Conservation (phyloP, 352 stramenopile species). For the Globisporangium middletonii region DNA sequence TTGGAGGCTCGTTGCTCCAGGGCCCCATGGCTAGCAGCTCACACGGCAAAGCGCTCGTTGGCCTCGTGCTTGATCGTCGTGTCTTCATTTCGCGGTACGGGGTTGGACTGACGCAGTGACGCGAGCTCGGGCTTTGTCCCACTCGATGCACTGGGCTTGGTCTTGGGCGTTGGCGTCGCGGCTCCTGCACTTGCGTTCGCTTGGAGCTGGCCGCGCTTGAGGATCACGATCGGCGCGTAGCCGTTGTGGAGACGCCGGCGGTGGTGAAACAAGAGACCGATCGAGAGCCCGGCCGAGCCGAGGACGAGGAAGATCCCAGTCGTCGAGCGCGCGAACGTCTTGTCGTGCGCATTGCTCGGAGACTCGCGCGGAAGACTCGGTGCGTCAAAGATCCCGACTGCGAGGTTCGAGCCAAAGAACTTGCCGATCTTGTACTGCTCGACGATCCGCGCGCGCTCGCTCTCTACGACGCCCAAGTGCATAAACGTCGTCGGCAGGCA, state of each 20-base stretch:
- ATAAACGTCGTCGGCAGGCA: not conserved
- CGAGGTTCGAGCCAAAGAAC: constrained; percentile 59
- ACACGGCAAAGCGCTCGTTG: constrained; percentile 68
- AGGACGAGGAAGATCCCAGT: constrained; percentile 38
- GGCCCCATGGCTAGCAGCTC: constrained; percentile 2
- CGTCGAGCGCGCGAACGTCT: constrained; percentile 22
- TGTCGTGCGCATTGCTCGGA: constrained; percentile 19
- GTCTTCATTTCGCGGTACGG: constrained; percentile 25
- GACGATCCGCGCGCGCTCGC: constrained; percentile 48
- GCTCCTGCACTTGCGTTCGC: constrained; percentile 7
- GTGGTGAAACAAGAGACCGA: constrained; percentile 53
- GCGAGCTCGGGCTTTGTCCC: constrained; percentile 12
- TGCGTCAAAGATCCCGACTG: constrained; percentile 53
- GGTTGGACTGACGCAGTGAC: constrained; percentile 25
- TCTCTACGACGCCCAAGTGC: constrained; percentile 18
- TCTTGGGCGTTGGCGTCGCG: constrained; percentile 7
- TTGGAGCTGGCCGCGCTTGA: constrained; percentile 37
- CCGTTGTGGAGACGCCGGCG: constrained; percentile 52
- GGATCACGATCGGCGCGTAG: constrained; percentile 46
- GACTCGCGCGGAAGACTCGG: constrained; percentile 30
- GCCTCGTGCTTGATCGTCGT: constrained; percentile 46
- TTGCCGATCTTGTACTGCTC: constrained; percentile 46
- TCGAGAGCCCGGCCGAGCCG: constrained; percentile 28
- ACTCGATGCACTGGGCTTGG: not conserved
- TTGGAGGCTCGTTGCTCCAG: too few relatives aligned